Conservation (phyloP, 2,329 filamentous ascomycete species). For the Ophiostoma fasciatum region DNA sequence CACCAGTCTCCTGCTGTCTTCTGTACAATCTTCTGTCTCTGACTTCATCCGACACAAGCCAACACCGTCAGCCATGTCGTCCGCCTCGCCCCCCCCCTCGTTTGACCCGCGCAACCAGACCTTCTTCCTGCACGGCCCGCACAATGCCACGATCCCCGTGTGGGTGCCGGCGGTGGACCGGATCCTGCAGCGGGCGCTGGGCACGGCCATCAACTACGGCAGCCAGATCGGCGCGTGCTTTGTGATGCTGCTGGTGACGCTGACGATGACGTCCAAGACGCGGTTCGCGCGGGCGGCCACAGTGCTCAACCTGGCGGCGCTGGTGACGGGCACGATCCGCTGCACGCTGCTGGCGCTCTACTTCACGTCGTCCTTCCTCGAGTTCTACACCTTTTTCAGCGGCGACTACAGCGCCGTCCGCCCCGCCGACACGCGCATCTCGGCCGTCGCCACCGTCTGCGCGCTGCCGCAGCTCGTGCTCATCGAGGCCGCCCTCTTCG, state of each 20-base stretch:
- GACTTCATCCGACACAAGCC: neutral
- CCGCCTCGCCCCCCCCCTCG: neutral
- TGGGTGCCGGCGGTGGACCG: slow-evolving; percentile 8
- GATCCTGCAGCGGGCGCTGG: neutral
- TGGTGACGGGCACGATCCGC: slow-evolving; percentile 47
- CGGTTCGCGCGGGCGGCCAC: slow-evolving; percentile 53
- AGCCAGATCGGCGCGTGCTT: slow-evolving; percentile 24
- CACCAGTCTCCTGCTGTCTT: no score
- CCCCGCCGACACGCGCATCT: slow-evolving; percentile 19
- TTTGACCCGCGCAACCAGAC: slow-evolving; percentile 8
- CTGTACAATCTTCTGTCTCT: no score
- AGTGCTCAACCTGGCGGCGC: slow-evolving; percentile 45
- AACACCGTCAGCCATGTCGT: neutral
- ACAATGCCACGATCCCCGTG: slow-evolving; percentile 4
- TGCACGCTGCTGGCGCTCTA: slow-evolving; percentile 41
- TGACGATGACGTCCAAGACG: slow-evolving; percentile 49
- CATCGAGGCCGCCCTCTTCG: slow-evolving; percentile 30
- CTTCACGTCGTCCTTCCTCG: slow-evolving; percentile 44
- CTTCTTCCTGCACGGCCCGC: slow-evolving; percentile 5
- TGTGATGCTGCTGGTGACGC: slow-evolving; percentile 48
- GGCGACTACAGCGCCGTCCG: slow-evolving; percentile 38
- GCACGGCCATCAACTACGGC: slow-evolving; percentile 11
- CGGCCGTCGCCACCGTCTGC: slow-evolving; percentile 25
- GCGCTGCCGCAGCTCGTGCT: slow-evolving; percentile 29
- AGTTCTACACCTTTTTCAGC: slow-evolving; percentile 45